phyloP scores from a whole-genome alignment of 2,329 filamentous ascomycete genomes.

The Alternaria longipes region DNA sequence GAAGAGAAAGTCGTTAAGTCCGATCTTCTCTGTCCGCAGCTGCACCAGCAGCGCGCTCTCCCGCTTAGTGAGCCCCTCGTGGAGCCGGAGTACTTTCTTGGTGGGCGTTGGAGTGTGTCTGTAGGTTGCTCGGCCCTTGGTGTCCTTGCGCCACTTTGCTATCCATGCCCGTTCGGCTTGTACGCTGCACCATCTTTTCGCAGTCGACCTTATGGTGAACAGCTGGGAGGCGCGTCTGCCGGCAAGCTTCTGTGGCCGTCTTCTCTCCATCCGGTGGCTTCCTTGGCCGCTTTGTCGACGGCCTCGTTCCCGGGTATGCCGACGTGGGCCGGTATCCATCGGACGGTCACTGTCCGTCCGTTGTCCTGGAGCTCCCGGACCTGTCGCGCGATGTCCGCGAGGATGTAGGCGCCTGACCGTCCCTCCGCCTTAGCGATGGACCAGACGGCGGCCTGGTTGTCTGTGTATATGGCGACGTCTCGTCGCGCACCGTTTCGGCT shows the following conservation, averaged over 20 bases:
- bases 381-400: slow-evolving; percentile 23
- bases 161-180: not conserved
- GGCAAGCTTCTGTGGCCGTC: not conserved
- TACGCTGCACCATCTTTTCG: not conserved
- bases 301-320: slow-evolving; percentile 3
- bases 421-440: slow-evolving; percentile 23
- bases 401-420: slow-evolving; percentile 25
- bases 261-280: not conserved
- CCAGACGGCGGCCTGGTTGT: slow-evolving; percentile 25
- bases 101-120: not conserved
- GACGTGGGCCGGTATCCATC: slow-evolving; percentile 1
- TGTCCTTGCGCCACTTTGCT: not conserved
- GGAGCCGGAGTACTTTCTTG: slow-evolving; percentile 14
- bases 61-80: slow-evolving; percentile 20
- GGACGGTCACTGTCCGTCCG: not conserved
- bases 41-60: slow-evolving; percentile 27
- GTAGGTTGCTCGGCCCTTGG: not conserved
- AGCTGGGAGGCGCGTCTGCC: not conserved
- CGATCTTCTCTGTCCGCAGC: slow-evolving; percentile 25
- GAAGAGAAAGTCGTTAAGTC: slow-evolving; percentile 28
- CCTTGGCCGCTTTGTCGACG: slow-evolving; percentile 1
- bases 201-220: not conserved
- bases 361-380: slow-evolving; percentile 17
- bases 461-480: too few relatives aligned
- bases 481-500: slow-evolving; percentile 11